phyloP scores from a whole-genome alignment of 352 stramenopile species.

The Globisporangium solare region DNA sequence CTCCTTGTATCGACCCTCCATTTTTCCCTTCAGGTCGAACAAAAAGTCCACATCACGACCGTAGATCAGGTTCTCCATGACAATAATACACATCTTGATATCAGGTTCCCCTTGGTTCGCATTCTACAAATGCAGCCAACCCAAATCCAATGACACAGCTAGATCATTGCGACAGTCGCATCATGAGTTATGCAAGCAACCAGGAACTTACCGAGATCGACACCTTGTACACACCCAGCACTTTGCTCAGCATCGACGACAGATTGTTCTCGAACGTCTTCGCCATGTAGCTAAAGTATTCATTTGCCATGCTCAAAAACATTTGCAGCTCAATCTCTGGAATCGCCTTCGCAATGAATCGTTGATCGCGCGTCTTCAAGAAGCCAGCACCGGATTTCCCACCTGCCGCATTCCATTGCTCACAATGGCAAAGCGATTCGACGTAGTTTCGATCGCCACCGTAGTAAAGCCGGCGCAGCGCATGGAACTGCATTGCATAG shows the following conservation, averaged over 20 bases:
- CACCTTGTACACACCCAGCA: conserved; percentile 85
- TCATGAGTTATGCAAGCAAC: not conserved
- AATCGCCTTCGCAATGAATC: conserved; percentile 86
- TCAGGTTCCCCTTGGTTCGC: conserved; percentile 47
- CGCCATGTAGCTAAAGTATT: conserved; percentile 88
- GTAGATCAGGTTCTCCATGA: conserved; percentile 89
- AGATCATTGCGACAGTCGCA: not conserved
- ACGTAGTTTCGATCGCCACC: conserved; percentile 83
- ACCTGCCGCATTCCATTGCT: conserved; percentile 81
- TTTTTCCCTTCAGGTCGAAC: conserved; percentile 87
- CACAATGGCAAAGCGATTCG: conserved; percentile 81
- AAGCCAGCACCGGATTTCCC: conserved; percentile 86
- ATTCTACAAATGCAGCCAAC: conserved; percentile 2
- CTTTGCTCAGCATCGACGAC: conserved; percentile 86
- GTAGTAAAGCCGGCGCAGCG: conserved; percentile 78
- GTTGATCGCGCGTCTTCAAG: conserved; percentile 81
- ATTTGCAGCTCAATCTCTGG: conserved; percentile 85
- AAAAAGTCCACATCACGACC: conserved; percentile 81
- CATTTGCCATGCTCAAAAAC: conserved; percentile 87
- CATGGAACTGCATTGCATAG: conserved; percentile 88
- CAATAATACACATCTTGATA: conserved; percentile 81
- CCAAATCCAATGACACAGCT: not conserved
- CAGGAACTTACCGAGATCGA: conserved; percentile 44
- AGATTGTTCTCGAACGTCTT: conserved; percentile 85
- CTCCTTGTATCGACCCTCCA: conserved; percentile 77